Conservation (phyloP, 169 alveolate species). For the Theileria orientalis region DNA sequence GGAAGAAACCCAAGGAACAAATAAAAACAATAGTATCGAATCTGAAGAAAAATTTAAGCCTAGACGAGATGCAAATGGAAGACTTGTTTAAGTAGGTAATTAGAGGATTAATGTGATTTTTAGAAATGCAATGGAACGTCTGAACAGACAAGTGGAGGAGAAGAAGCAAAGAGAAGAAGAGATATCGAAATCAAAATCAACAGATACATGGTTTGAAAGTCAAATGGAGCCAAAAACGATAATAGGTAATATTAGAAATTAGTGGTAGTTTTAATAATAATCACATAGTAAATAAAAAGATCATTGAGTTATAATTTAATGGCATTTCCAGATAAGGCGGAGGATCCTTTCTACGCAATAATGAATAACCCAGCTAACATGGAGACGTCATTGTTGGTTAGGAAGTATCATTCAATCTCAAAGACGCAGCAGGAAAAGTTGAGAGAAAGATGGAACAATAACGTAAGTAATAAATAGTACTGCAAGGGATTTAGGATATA, state of each 20-base stretch:
- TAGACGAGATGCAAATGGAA: conserved; percentile 27
- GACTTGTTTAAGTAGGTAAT: conserved; percentile 43
- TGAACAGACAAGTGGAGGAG: too few relatives aligned
- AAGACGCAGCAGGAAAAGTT: conserved; percentile 31
- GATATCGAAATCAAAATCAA: conserved; percentile 15
- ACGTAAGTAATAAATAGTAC: too few relatives aligned
- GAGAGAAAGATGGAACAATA: conserved; percentile 38
- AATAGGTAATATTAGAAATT: background rate
- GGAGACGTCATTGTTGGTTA: conserved; percentile 33
- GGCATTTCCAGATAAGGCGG: too few relatives aligned
- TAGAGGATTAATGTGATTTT: too few relatives aligned
- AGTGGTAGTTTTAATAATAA: too few relatives aligned
- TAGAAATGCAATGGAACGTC: conserved; percentile 24
- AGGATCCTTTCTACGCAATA: conserved; percentile 42
- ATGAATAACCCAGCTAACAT: conserved; percentile 35
- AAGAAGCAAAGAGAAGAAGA: conserved; percentile 18
- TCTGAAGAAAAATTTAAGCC: conserved; percentile 24
- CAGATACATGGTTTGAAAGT: background rate
- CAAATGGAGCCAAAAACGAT: background rate
- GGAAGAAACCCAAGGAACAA: conserved; percentile 40
- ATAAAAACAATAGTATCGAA: conserved; percentile 24
- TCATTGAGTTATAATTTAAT: too few relatives aligned
- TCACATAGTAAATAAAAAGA: too few relatives aligned
- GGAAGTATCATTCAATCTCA: conserved; percentile 37
- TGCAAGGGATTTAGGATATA: too few relatives aligned